Percentiles rank a stretch among this genome's conserved stretches.
These are phyloP conservation scores for Apophysomyces trapeziformis DNA, from an alignment of 371 early-diverging fungal genomes.

Conservation along the genomic window DNA sequence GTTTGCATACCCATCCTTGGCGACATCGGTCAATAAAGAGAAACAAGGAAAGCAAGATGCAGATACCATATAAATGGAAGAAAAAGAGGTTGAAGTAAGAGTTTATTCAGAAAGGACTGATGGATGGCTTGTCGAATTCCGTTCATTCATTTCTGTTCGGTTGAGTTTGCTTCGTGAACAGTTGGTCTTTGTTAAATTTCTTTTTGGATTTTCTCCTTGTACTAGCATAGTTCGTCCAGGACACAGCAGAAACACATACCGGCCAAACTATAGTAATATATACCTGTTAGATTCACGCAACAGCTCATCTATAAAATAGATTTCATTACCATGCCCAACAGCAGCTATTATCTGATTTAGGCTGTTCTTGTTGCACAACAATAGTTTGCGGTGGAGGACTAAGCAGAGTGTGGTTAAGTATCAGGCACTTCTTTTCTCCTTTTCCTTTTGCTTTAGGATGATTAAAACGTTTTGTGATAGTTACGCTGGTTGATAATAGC, in stretches of 20 bases:
- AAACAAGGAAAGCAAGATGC: not conserved
- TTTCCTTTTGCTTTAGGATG: too few relatives aligned
- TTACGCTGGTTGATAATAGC: conserved; percentile 7
- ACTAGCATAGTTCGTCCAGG: conserved; percentile 9
- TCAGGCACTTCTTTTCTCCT: not conserved
- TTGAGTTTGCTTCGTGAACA: not conserved
- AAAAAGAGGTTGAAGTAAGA: not conserved
- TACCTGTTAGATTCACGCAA: not conserved
- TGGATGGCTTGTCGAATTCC: not conserved
- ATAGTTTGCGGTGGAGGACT: conserved; percentile 6
- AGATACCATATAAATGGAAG: not conserved
- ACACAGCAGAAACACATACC: conserved; percentile 12
- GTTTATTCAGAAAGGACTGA: not conserved
- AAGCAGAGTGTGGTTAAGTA: conserved; percentile 1
- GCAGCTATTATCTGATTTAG: conserved; percentile 6
- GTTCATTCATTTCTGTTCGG: not conserved
- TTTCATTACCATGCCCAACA: conserved; percentile 3
- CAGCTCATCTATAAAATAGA: not conserved
- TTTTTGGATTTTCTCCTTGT: not conserved
- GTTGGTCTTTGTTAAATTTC: too few relatives aligned
- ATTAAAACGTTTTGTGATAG: not conserved
- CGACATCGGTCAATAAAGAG: not conserved
- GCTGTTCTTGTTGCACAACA: conserved; percentile 8
- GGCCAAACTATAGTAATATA: not conserved
- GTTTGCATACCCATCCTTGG: not conserved